phyloP scores from a whole-genome alignment of 306 rosid genomes.

The Malus asiatica region DNA sequence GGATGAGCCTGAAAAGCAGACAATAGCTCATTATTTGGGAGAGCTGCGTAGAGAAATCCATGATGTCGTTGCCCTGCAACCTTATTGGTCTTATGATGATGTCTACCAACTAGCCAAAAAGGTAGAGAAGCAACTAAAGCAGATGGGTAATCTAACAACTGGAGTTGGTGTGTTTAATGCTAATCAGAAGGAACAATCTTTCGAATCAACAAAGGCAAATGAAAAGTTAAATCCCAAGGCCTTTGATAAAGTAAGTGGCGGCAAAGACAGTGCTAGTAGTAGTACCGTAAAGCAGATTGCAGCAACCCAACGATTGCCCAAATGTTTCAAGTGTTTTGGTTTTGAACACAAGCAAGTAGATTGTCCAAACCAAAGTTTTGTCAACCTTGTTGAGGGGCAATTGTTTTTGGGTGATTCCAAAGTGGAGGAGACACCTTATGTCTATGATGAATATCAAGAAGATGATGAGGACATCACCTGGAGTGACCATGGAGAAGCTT shows the following conservation, averaged over 20 bases:
- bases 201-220: background rate
- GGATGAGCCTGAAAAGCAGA: too few relatives aligned
- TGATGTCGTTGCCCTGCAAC: too few relatives aligned
- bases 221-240: background rate
- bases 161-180: background rate
- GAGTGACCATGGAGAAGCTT: background rate
- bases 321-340: background rate
- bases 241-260: background rate
- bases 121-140: too few relatives aligned
- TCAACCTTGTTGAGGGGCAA: background rate
- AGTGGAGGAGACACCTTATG: background rate
- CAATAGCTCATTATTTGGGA: too few relatives aligned
- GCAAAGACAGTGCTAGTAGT: background rate
- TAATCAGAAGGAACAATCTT: background rate
- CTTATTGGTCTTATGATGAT: too few relatives aligned
- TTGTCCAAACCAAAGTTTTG: background rate
- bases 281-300: background rate
- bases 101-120: too few relatives aligned
- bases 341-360: background rate
- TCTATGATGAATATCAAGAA: background rate
- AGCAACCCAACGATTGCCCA: background rate
- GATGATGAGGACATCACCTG: background rate
- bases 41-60: too few relatives aligned
- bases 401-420: background rate
- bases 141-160: background rate